Base-by-base conservation (phyloP, 2,329 filamentous ascomycete species). In the Sporothrix inflata region DNA sequence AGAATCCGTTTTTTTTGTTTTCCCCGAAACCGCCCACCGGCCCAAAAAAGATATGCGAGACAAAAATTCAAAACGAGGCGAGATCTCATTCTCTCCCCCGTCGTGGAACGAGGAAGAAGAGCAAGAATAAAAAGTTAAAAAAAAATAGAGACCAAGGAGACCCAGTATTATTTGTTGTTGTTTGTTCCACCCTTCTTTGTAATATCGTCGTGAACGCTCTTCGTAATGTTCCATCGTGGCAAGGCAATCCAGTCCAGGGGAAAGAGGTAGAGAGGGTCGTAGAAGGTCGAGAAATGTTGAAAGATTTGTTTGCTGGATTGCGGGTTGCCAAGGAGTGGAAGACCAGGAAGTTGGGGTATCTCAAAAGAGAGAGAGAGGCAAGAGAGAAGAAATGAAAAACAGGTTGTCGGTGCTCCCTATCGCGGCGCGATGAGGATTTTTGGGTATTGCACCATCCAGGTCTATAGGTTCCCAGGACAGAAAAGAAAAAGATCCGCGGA, bases 261-360 rank as follows among this genome's bases (percentile, higher is more conserved):
- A 63, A 24, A 38, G 21, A 45, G 16, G 47, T 45, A 49, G 42
- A 53, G 5, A 21, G 5, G 57, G 27, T 14, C 21, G 34, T 27
- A 24, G 21, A 21, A 9, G n/a, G 40, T n/a, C 34, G 34, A 42
- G 6, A 16, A 47, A 19, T 19, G 42, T 47, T 5, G 42, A 38
- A 19, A 53, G 65, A 11, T 49, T 40, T n/a, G 40, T 53, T 53
- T 24, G 66, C 19, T 57, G 70, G 71, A 60, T 70, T 68, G 72
- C 55, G 16, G 30, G 63, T 70, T 63, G 73, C 73, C 70, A 53
- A 49, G 45, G 55, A 34, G 42, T 45, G 42, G 42, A 45, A 65
- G 72, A 51, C 71, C 69, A 61, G 63, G 71, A 73, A 71, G 60
- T 69, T 68, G 51, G 71, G 73, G 73, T 73, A 73, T 74, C 73